Evolutionary conservation across 2,329 filamentous ascomycete genomes (phyloP).

Genomic region (Fusarium siculi): DNA sequence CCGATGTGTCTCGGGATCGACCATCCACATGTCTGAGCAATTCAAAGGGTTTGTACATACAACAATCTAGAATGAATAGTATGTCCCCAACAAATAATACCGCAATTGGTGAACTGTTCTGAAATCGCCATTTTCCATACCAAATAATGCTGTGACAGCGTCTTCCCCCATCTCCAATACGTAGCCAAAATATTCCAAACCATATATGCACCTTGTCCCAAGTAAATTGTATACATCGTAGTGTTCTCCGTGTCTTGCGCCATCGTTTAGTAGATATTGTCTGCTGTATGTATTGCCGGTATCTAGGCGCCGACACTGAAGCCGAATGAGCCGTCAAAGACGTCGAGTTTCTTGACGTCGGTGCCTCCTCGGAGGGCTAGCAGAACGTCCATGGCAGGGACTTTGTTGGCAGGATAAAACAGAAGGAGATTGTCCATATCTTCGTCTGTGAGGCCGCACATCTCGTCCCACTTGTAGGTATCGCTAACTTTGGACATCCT

Average conservation of each 20-base stretch:
- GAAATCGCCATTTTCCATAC: constrained; percentile 2
- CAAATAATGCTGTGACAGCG: constrained; percentile 2
- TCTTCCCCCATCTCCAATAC: neutral
- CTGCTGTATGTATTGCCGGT: neutral
- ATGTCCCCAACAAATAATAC: neutral
- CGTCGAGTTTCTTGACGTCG: constrained; percentile 59
- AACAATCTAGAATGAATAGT: constrained; percentile 22
- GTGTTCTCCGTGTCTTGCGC: constrained; percentile 13
- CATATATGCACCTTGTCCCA: constrained; percentile 38
- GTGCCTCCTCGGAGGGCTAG: constrained; percentile 62
- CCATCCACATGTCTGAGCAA: neutral
- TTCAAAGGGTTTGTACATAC: neutral
- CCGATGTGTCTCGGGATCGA: neutral
- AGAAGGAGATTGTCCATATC: constrained; percentile 86
- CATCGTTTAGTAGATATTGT: neutral
- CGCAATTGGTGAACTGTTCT: neutral
- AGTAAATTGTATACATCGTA: constrained; percentile 36
- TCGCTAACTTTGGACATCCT: constrained; percentile 96
- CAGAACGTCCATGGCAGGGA: constrained; percentile 66
- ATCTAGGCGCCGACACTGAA: constrained; percentile 62
- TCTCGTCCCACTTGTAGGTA: constrained; percentile 83
- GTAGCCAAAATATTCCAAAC: constrained; percentile 23
- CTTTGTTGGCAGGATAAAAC: constrained; percentile 72
- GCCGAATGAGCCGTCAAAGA: constrained; percentile 69
- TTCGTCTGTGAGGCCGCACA: constrained; percentile 82